Percentiles rank a stretch among this genome's conserved stretches.
Evolutionary conservation across 805 yeast species (phyloP).

Genomic region (Saccharomycopsis selenospora): DNA sequence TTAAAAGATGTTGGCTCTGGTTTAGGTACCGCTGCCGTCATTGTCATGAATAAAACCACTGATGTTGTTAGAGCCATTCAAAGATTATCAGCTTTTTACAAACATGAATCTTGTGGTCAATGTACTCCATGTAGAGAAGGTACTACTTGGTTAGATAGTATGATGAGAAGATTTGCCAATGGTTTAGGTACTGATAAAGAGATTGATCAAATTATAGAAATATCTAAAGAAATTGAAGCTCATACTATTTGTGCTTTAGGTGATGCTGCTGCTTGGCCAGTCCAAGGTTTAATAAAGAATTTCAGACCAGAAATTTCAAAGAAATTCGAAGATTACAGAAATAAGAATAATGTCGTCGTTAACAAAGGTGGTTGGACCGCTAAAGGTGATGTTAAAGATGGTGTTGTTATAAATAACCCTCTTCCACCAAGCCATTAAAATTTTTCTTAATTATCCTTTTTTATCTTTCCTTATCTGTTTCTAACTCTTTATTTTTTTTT

Average conservation of each 20-base stretch:
- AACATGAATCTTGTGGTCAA: slow-evolving; percentile 92
- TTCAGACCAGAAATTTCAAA: slow-evolving; percentile 79
- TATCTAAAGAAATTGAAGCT: slow-evolving; percentile 82
- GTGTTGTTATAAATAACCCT: slow-evolving; percentile 19
- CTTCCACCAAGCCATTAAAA: slow-evolving; percentile 15
- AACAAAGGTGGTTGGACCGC: slow-evolving; percentile 71
- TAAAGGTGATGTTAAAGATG: slow-evolving; percentile 19
- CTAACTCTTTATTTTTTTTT: no score
- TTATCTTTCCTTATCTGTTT: no score
- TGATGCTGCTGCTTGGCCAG: slow-evolving; percentile 92
- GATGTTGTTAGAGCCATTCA: slow-evolving; percentile 83
- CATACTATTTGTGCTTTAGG: slow-evolving; percentile 91
- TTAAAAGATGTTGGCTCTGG: slow-evolving; percentile 81
- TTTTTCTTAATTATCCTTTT: no score
- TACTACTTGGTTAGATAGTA: slow-evolving; percentile 74
- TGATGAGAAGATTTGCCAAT: slow-evolving; percentile 72
- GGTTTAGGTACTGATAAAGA: slow-evolving; percentile 80
- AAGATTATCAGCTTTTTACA: slow-evolving; percentile 75
- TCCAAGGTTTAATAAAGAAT: slow-evolving; percentile 79
- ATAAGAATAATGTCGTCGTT: slow-evolving; percentile 39
- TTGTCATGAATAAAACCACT: slow-evolving; percentile 82
- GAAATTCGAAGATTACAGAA: slow-evolving; percentile 58
- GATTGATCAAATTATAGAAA: slow-evolving; percentile 78
- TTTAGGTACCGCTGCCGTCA: slow-evolving; percentile 88
- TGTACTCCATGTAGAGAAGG: slow-evolving; percentile 96